phyloP scores from a whole-genome alignment of 495 filamentous ascomycete species.

The Neurospora sp. region DNA sequence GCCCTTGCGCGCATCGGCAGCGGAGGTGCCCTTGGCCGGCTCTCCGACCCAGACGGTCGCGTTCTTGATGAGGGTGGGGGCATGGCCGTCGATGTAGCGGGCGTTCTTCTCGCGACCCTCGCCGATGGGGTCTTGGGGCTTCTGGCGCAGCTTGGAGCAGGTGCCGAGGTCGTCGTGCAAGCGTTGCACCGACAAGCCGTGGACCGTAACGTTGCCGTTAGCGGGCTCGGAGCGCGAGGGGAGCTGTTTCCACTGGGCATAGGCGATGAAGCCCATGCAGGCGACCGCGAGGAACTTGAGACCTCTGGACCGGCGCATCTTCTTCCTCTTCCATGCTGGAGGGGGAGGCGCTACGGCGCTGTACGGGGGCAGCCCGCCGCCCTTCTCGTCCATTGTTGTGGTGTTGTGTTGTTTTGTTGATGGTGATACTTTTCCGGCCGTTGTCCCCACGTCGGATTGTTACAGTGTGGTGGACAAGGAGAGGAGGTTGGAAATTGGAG shows the following conservation, averaged over 20 bases:
- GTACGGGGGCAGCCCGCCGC: constrained; percentile 12
- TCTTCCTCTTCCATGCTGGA: constrained; percentile 13
- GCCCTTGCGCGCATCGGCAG: constrained; percentile 36
- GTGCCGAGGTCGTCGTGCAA: constrained; percentile 29
- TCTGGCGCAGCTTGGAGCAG: constrained; percentile 29
- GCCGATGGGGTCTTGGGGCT: constrained; percentile 34
- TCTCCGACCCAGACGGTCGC: constrained; percentile 46
- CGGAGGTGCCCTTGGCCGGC: constrained; percentile 27
- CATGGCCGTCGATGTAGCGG: constrained; percentile 35
- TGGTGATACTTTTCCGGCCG: neutral
- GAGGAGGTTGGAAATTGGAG: neutral
- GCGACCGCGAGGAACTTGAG: constrained; percentile 25
- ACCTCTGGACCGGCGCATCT: constrained; percentile 24
- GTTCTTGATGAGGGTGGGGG: constrained; percentile 41
- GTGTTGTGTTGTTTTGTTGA: neutral
- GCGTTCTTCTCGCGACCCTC: constrained; percentile 36
- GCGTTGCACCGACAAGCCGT: constrained; percentile 27
- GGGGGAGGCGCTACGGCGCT: constrained; percentile 4
- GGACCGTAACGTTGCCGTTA: constrained; percentile 7
- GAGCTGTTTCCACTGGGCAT: constrained; percentile 38
- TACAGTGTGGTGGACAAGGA: neutral
- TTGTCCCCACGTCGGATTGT: neutral
- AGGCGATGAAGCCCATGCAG: constrained; percentile 35
- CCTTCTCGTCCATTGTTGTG: constrained; percentile 16
- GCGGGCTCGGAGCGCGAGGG: constrained; percentile 1